phyloP scores from a whole-genome alignment of 306 rosid genomes.

The Carpinus viminea region DNA sequence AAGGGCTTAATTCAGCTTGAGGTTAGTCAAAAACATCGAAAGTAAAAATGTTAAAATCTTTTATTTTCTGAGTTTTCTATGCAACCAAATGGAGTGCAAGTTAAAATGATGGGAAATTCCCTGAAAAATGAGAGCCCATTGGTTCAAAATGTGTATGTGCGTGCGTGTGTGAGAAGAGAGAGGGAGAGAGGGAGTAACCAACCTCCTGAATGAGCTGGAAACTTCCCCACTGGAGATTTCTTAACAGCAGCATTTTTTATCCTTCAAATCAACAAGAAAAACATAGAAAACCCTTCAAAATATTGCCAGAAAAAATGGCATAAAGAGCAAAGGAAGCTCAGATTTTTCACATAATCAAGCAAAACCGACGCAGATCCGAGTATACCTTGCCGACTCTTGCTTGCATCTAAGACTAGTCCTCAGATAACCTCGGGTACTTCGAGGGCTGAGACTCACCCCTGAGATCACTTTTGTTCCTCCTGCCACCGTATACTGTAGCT shows the following conservation, averaged over 20 bases:
- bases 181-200: constrained; percentile 43
- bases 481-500: constrained; percentile 74
- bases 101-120: neutral
- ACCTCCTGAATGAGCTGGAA: constrained; percentile 68
- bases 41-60: neutral
- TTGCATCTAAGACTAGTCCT: constrained; percentile 92
- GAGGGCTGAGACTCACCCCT: constrained; percentile 87
- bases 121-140: neutral
- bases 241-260: constrained; percentile 46
- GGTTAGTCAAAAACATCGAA: neutral
- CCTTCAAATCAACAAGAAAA: constrained; percentile 42
- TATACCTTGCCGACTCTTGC: constrained; percentile 80
- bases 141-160: neutral
- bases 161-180: neutral
- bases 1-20: neutral
- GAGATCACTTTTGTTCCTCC: constrained; percentile 84
- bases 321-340: neutral
- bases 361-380: constrained; percentile 15
- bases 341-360: neutral
- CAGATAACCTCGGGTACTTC: constrained; percentile 81
- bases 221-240: constrained; percentile 79
- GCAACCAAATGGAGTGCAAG: neutral
- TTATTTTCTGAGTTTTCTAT: neutral
- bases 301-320: constrained; percentile 1
- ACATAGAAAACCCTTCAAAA: constrained; percentile 29